phyloP scores from a whole-genome alignment of 495 filamentous ascomycete species.

The Hypoxylon trugodes region DNA sequence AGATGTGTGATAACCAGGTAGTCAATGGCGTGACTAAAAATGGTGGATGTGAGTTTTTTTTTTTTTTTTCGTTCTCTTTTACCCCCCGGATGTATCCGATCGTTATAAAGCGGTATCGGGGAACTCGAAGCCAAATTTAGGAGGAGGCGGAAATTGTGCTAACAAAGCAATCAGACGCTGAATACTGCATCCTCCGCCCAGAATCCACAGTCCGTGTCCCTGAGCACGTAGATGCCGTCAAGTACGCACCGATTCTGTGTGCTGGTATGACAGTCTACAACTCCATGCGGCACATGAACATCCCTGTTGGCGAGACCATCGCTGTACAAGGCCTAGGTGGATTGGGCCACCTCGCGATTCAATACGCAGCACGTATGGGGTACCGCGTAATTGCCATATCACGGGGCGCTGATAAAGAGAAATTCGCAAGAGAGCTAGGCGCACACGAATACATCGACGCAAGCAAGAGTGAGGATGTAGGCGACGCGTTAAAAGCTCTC shows the following conservation, averaged over 20 bases:
- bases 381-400: conserved; percentile 71
- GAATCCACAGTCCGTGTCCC: conserved; percentile 69
- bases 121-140: no score
- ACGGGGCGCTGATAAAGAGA: conserved; percentile 62
- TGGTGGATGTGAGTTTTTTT: conserved; percentile 51
- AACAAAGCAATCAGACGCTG: conserved; percentile 50
- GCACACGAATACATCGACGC: conserved; percentile 73
- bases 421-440: conserved; percentile 66
- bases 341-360: conserved; percentile 72
- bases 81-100: no score
- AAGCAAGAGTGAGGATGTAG: conserved; percentile 59
- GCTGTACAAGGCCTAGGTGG: conserved; percentile 71
- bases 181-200: conserved; percentile 67
- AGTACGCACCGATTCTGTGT: conserved; percentile 71
- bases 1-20: conserved; percentile 61
- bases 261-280: conserved; percentile 76
- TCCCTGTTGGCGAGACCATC: conserved; percentile 62
- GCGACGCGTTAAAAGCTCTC: conserved; percentile 59
- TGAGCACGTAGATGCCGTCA: conserved; percentile 60
- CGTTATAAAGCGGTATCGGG: no score
- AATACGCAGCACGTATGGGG: conserved; percentile 70
- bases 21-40: conserved; percentile 60
- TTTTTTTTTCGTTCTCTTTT: neutral
- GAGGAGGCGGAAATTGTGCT: neutral
- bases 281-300: conserved; percentile 64